Percentiles rank a stretch among this genome's conserved stretches.
Conservation (phyloP, 345 rosid species). For the Citrus medica region DNA sequence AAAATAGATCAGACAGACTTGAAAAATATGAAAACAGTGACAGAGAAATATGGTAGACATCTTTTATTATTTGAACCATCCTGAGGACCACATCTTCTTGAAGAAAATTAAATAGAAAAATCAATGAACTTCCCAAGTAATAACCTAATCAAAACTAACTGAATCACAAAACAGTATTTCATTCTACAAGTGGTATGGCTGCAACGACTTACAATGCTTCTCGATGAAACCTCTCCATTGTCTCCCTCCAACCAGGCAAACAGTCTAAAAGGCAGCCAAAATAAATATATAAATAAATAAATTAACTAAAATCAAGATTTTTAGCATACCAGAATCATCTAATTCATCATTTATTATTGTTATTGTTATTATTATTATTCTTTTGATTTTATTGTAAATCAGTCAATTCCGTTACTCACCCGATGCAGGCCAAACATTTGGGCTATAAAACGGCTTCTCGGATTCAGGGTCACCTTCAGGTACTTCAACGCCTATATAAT, state of each 20-base stretch:
- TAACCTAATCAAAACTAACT: not conserved
- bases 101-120: not conserved
- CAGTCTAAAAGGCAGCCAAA: constrained; percentile 30
- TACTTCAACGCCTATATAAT: constrained; percentile 75
- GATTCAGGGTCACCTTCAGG: constrained; percentile 61
- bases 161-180: not conserved
- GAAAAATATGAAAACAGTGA: not conserved
- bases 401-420: constrained; percentile 32
- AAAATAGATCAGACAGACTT: constrained; percentile 3
- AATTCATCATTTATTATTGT: too few species aligned
- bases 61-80: not conserved
- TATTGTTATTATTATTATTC: too few species aligned
- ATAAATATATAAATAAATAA: too few species aligned
- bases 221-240: constrained; percentile 74
- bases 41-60: too few species aligned
- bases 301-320: not conserved
- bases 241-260: constrained; percentile 79
- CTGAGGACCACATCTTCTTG: too few species aligned
- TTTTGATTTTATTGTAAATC: not conserved
- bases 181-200: not conserved
- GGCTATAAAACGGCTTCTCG: constrained; percentile 73
- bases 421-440: constrained; percentile 71
- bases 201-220: constrained; percentile 57
- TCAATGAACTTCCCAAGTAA: not conserved
- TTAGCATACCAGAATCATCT: too few species aligned